phyloP scores from a whole-genome alignment of 192 early-diverging fungal species.

The Entomortierella chlamydospora region DNA sequence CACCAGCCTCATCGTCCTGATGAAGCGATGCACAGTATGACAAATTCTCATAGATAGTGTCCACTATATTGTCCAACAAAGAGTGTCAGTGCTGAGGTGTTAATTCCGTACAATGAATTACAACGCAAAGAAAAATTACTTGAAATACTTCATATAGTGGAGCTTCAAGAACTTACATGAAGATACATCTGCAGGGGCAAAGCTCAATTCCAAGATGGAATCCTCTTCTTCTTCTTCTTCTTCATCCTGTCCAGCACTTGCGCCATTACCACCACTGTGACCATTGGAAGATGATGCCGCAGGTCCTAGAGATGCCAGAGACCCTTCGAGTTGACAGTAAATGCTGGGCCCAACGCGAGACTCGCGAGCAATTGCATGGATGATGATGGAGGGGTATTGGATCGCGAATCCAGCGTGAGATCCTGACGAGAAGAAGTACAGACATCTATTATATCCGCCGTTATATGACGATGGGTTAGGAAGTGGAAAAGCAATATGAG shows the following conservation, averaged over 20 bases:
- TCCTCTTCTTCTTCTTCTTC: conserved; percentile 62
- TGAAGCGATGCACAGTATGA: conserved; percentile 76
- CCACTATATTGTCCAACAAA: conserved; percentile 72
- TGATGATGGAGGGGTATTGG: conserved; percentile 73
- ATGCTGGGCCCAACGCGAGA: conserved; percentile 63
- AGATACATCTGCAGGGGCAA: conserved; percentile 68
- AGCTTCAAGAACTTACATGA: conserved; percentile 58
- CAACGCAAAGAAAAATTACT: not conserved
- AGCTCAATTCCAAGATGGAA: conserved; percentile 63
- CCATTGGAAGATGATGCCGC: conserved; percentile 5
- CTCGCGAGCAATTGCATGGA: conserved; percentile 75
- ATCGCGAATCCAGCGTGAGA: conserved; percentile 64
- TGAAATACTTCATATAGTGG: not conserved
- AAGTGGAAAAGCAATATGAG: too few species aligned
- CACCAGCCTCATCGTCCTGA: conserved; percentile 69
- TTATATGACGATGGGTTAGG: too few species aligned
- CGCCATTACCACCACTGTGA: conserved; percentile 8
- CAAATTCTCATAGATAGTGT: conserved; percentile 71
- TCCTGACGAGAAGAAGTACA: conserved; percentile 64
- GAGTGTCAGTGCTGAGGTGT: not conserved
- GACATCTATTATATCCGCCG: conserved; percentile 43
- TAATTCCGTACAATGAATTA: too few species aligned
- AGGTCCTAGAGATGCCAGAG: conserved; percentile 17
- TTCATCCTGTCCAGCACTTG: conserved; percentile 10
- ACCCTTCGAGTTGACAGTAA: conserved; percentile 73